Base-by-base conservation (phyloP, 2,329 filamentous ascomycete species). In the Arthroderma sp. region DNA sequence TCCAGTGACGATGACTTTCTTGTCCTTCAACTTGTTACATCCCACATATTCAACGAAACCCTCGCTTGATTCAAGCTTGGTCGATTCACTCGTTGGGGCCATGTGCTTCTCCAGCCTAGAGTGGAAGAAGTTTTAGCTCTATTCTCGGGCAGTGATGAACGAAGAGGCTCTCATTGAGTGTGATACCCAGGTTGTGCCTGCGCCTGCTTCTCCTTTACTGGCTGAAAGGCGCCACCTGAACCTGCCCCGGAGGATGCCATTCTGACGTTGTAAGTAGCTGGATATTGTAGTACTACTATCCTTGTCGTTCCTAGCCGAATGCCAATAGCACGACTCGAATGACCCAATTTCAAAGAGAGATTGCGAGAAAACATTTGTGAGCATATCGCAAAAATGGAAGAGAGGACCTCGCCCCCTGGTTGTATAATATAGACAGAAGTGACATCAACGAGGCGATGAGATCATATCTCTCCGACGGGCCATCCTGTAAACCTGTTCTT, bases 1-100 rank as follows among this genome's bases (percentile, higher is more conserved):
- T 2, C 79, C 79, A 0, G 79, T 81, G 59, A 82, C 79, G 6
- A 81, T 63, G 1, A 75, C 77, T 43, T 79, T 80, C 63, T 73
- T 74, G 6, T 73, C 75, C 35, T 73, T 73, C 49, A 82, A 66
- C 60, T 80, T 81, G 15, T 71, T 73, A 1, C 75, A 76, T 0
- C 76, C 77, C 23, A 67, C 59, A 64, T 76, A 76, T 56, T 74
- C 70, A 4, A 64, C 51, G 21, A 71, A 68, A 0, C 57, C 56
- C 0, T 58, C 64, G 5, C 56, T 56, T 1, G 62, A 58, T 37
- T 72, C 69, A 4, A 72, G 58, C 31, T 68, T 71, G 3, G 68
- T 69, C 6, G 68, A 56, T 61, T 71, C 70, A 56, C 69, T 72
- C 6, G 67, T 58, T 0, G 67, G 63, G 15, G 56, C 54, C 67